Conservation (phyloP, 805 yeast species). For the Candida oleophila region DNA sequence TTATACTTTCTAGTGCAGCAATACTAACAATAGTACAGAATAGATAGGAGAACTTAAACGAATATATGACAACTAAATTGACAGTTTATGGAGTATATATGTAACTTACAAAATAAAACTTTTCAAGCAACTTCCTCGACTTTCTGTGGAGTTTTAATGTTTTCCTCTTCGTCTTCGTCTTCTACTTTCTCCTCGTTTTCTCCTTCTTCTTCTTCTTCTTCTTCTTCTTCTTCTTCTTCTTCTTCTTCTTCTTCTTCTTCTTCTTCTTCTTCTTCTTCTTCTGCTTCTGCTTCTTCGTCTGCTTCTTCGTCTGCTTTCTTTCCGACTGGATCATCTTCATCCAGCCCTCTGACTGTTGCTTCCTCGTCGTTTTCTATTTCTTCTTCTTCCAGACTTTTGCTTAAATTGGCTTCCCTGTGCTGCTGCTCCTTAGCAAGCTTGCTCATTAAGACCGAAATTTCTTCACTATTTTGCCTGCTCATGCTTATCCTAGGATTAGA, state of each 20-base stretch:
- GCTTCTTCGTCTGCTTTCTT: conserved; percentile 5
- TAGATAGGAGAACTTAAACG: too few relatives aligned
- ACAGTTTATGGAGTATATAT: too few relatives aligned
- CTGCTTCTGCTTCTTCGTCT: conserved; percentile 8
- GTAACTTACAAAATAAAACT: too few relatives aligned
- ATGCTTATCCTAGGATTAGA: background rate
- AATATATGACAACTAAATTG: too few relatives aligned
- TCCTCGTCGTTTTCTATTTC: conserved; percentile 6
- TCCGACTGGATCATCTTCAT: conserved; percentile 5
- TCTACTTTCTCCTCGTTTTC: background rate
- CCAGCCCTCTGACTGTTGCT: conserved; percentile 5
- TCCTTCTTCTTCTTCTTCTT: background rate
- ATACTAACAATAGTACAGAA: conserved; percentile 20
- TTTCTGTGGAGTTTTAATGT: background rate
- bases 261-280: background rate
- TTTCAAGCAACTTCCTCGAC: conserved; percentile 10
- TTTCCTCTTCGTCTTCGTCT: background rate
- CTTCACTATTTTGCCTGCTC: conserved; percentile 7
- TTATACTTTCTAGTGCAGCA: conserved; percentile 27
- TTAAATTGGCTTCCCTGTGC: background rate
- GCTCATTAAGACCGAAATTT: conserved; percentile 1
- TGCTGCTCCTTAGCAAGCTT: conserved; percentile 2
- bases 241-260: conserved; percentile 1
- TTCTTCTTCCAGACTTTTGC: conserved; percentile 6
- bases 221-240: conserved; percentile 9